Evolutionary conservation across 2,329 filamentous ascomycete species (phyloP).

Genomic region (Pestalotiopsis sp.): DNA sequence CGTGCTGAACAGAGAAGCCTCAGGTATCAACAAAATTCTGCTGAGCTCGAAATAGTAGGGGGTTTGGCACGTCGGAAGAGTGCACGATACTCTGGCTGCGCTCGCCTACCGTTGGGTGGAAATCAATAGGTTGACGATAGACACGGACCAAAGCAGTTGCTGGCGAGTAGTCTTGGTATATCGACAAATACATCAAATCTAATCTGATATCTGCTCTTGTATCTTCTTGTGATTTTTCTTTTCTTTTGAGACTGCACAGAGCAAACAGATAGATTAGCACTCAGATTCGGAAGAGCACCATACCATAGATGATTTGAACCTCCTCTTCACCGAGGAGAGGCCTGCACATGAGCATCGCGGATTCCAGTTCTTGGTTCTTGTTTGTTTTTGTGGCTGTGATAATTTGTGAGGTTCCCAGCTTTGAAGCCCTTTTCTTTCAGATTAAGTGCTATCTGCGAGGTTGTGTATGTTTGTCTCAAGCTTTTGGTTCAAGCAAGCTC

Average conservation of each 20-base stretch:
- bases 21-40: no score
- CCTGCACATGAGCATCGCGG: not conserved
- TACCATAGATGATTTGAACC: not conserved
- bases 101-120: no score
- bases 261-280: not conserved
- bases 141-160: no score
- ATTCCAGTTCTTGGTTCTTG: conserved; percentile 15
- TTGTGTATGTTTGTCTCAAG: conserved; percentile 26
- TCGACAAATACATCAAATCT: no score
- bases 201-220: no score
- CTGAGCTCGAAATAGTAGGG: no score
- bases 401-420: conserved; percentile 18
- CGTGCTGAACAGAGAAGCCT: no score
- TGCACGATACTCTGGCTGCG: no score
- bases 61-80: no score
- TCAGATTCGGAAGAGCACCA: not conserved
- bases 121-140: no score
- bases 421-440: conserved; percentile 23
- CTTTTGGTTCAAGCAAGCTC: conserved; percentile 24
- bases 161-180: no score
- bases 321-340: not conserved
- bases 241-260: not conserved
- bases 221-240: not conserved
- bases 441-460: conserved; percentile 35
- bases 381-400: conserved; percentile 4